Evolutionary conservation across 306 rosid species (phyloP).

Genomic region (Betula pendula): DNA sequence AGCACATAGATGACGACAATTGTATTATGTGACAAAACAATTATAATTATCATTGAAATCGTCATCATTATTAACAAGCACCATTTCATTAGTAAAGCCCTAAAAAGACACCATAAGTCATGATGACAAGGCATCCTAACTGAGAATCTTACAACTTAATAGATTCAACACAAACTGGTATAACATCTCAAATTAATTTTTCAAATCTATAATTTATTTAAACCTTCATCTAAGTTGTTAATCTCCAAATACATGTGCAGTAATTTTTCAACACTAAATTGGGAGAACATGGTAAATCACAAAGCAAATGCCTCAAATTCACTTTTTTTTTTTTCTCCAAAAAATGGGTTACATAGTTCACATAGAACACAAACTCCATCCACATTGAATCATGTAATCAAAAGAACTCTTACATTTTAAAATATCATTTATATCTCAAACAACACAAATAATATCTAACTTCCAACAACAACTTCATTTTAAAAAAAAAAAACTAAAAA

Average conservation of each 20-base stretch:
- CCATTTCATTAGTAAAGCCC: background rate
- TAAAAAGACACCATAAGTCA: background rate
- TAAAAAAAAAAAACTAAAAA: no score
- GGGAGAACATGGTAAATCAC: background rate
- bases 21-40: background rate
- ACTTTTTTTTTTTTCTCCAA: no score
- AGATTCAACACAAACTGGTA: background rate
- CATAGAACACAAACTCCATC: background rate
- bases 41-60: background rate
- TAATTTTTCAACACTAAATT: no score
- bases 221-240: background rate
- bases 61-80: background rate
- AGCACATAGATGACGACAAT: background rate
- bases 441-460: background rate
- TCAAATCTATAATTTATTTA: background rate
- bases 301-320: no score
- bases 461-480: no score
- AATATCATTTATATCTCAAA: background rate
- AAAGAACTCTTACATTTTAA: background rate
- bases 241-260: no score
- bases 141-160: background rate
- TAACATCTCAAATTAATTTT: background rate
- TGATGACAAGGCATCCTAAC: background rate
- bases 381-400: no score
- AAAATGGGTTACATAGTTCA: no score